These are phyloP conservation scores for Neoarthrinium moseri DNA, from an alignment of 2,329 filamentous ascomycete genomes.

Conservation along the genomic window DNA sequence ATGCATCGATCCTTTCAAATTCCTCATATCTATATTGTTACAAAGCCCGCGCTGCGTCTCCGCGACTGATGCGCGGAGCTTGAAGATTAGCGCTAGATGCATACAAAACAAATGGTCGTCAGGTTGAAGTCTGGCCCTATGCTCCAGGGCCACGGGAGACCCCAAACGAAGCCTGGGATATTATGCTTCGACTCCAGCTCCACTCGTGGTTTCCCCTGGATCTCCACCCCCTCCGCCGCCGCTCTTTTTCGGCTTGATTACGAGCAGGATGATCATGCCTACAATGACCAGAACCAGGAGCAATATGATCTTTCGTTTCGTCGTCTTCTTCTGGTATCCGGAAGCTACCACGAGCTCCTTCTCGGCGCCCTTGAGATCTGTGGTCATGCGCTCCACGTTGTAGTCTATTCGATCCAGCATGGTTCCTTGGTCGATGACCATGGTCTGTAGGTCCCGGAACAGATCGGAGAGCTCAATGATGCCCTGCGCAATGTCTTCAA, in stretches of 20 bases:
- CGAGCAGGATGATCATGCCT: constrained; percentile 80
- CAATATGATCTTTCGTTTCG: constrained; percentile 90
- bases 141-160: background rate
- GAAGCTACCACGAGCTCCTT: constrained; percentile 88
- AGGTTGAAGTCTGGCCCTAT: background rate
- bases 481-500: constrained; percentile 95
- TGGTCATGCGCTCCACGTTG: constrained; percentile 94
- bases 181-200: constrained; percentile 3
- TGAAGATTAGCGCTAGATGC: constrained; percentile 5
- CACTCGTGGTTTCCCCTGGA: constrained; percentile 5
- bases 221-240: constrained; percentile 12
- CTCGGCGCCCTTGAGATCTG: constrained; percentile 87
- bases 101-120: constrained; percentile 3
- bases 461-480: constrained; percentile 97
- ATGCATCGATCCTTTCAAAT: too few relatives aligned
- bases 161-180: background rate
- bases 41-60: background rate
- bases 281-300: constrained; percentile 81
- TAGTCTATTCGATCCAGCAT: constrained; percentile 96
- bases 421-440: constrained; percentile 91
- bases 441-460: constrained; percentile 91
- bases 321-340: constrained; percentile 82
- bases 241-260: constrained; percentile 71
- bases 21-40: constrained; percentile 7
- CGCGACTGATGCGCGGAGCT: background rate